phyloP scores from a whole-genome alignment of 768 basidiomycete species.

The Daedalea quercina region DNA sequence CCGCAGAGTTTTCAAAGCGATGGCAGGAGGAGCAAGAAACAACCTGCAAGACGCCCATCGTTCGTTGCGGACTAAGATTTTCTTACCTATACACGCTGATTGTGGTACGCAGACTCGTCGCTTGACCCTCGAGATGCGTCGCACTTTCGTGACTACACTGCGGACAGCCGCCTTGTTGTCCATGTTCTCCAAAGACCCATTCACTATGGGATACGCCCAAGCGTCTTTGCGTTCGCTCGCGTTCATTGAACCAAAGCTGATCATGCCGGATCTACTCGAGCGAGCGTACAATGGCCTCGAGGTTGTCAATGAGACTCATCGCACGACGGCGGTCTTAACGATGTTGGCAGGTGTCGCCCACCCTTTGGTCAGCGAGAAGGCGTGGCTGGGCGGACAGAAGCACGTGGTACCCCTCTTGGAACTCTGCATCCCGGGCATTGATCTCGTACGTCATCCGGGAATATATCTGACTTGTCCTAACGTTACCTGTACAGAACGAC shows the following conservation, averaged over 20 bases:
- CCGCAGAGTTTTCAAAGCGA: constrained; percentile 73
- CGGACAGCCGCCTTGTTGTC: constrained; percentile 84
- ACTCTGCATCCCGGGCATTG: constrained; percentile 86
- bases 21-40: constrained; percentile 71
- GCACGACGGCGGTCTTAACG: constrained; percentile 86
- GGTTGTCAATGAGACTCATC: constrained; percentile 89
- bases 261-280: constrained; percentile 90
- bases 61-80: constrained; percentile 26
- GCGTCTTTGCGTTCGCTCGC: constrained; percentile 73
- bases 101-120: constrained; percentile 48
- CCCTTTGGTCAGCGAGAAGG: constrained; percentile 66
- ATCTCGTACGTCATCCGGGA: constrained; percentile 50
- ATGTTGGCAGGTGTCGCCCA: constrained; percentile 73
- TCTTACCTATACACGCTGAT: neutral
- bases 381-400: constrained; percentile 85
- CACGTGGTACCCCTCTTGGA: constrained; percentile 85
- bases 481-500: constrained; percentile 50
- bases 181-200: constrained; percentile 84
- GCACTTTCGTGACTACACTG: constrained; percentile 73
- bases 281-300: constrained; percentile 90
- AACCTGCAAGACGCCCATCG: constrained; percentile 73
- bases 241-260: constrained; percentile 70
- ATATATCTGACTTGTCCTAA: neutral
- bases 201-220: constrained; percentile 79
- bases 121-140: constrained; percentile 74